Percentiles rank a stretch among this genome's conserved stretches.
Conservation (phyloP, 257 asterid species). For the Haberlea rhodopensis region DNA sequence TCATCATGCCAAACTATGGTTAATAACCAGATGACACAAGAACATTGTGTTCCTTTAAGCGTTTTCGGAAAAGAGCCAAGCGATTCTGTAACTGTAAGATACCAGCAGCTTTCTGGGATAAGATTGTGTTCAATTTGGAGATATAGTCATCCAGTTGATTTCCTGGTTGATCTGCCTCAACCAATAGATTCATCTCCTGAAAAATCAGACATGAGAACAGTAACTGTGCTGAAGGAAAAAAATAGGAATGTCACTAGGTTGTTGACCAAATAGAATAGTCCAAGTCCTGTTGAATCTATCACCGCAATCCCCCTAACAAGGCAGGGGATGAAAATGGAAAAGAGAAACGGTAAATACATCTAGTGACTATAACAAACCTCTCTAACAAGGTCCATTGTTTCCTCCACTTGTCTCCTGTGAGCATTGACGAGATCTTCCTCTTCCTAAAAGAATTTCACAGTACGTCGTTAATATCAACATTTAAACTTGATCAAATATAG, state of each 20-base stretch:
- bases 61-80: slow-evolving; percentile 77
- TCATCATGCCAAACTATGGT: slow-evolving; percentile 7
- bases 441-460: slow-evolving; percentile 49
- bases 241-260: slow-evolving; percentile 9
- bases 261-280: not conserved
- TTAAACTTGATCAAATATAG: not conserved
- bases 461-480: slow-evolving; percentile 17
- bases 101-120: slow-evolving; percentile 88
- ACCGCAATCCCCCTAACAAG: not conserved
- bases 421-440: slow-evolving; percentile 90
- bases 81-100: slow-evolving; percentile 78
- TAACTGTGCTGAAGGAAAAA: not conserved
- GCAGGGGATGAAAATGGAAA: not conserved
- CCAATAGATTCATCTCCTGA: slow-evolving; percentile 96
- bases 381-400: slow-evolving; percentile 82
- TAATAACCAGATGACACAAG: slow-evolving; percentile 74
- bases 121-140: slow-evolving; percentile 71
- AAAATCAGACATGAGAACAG: not conserved
- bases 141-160: slow-evolving; percentile 77
- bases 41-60: slow-evolving; percentile 84
- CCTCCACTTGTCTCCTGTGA: slow-evolving; percentile 87
- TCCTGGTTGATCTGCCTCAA: slow-evolving; percentile 95
- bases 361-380: slow-evolving; percentile 55
- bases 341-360: not conserved
- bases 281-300: not conserved